Conservation (phyloP, 257 asterid genomes). For the Solanum commersonii region DNA sequence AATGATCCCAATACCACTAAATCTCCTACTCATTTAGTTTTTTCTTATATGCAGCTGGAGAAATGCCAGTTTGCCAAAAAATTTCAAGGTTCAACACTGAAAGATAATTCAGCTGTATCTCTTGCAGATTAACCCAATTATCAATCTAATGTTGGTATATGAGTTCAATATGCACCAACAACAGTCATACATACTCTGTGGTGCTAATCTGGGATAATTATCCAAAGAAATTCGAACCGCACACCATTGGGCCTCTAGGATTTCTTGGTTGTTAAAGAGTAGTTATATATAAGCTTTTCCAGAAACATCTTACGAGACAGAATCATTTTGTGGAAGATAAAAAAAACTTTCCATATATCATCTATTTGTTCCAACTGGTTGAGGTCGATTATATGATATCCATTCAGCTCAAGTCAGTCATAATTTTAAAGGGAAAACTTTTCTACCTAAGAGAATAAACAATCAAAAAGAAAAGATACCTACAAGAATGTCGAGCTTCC, state of each 20-base stretch:
- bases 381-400: not conserved
- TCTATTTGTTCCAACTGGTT: not conserved
- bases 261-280: not conserved
- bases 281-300: not conserved
- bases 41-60: not conserved
- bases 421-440: not conserved
- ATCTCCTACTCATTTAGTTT: not conserved
- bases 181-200: not conserved
- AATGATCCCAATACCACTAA: not conserved
- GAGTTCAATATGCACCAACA: not conserved
- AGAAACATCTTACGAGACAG: not conserved
- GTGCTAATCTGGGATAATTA: not conserved
- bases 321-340: not conserved
- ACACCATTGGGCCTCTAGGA: not conserved
- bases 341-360: not conserved
- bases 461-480: conserved; percentile 2
- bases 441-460: conserved; percentile 29
- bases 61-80: not conserved
- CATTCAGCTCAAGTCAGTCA: not conserved
- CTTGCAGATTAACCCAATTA: not conserved
- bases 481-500: conserved; percentile 58
- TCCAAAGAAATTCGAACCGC: not conserved
- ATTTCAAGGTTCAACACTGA: not conserved
- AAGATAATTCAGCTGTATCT: not conserved
- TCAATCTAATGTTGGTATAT: not conserved